Evolutionary conservation across 768 basidiomycete genomes (phyloP).

Genomic region (Phlebiopsis gigantea): DNA sequence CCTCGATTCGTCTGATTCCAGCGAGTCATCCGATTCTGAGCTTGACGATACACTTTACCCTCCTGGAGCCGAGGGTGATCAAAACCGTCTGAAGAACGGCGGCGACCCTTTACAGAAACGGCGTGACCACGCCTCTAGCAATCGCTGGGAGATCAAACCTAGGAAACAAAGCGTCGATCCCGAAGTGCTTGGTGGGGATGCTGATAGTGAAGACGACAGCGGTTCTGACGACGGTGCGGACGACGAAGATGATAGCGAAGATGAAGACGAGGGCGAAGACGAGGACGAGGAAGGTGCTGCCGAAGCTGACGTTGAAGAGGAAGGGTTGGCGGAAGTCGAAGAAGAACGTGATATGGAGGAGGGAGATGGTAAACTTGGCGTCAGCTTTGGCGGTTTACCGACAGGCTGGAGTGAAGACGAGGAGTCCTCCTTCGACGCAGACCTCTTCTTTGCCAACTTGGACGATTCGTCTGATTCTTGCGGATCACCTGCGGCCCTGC

Average conservation of each 20-base stretch:
- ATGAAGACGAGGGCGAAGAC: slow-evolving; percentile 41
- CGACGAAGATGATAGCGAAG: slow-evolving; percentile 56
- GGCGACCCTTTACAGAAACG: slow-evolving; percentile 35
- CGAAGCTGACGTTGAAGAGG: slow-evolving; percentile 26
- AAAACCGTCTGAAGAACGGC: slow-evolving; percentile 2
- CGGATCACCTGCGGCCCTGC: slow-evolving; percentile 40
- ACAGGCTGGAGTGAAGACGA: slow-evolving; percentile 78
- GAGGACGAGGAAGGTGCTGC: slow-evolving; percentile 24
- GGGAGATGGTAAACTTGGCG: slow-evolving; percentile 24
- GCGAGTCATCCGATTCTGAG: slow-evolving; percentile 17
- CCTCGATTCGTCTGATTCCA: slow-evolving; percentile 17
- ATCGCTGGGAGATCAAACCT: slow-evolving; percentile 63
- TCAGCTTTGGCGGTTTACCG: slow-evolving; percentile 56
- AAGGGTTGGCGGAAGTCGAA: slow-evolving; percentile 22
- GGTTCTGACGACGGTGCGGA: slow-evolving; percentile 32
- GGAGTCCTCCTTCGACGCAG: slow-evolving; percentile 77
- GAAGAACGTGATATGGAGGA: slow-evolving; percentile 23
- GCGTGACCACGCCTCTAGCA: slow-evolving; percentile 28
- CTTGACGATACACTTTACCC: slow-evolving; percentile 6
- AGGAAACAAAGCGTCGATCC: slow-evolving; percentile 71
- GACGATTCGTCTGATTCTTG: slow-evolving; percentile 49
- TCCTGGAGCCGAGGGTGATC: background rate
- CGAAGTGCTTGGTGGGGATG: slow-evolving; percentile 60
- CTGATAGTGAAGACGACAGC: slow-evolving; percentile 49
- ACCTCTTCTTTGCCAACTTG: slow-evolving; percentile 78